A percentile compares a stretch with the other conserved stretches of the same genome.
Evolutionary conservation across 352 stramenopile species (phyloP).

Genomic region (Pythium utonaiense): DNA sequence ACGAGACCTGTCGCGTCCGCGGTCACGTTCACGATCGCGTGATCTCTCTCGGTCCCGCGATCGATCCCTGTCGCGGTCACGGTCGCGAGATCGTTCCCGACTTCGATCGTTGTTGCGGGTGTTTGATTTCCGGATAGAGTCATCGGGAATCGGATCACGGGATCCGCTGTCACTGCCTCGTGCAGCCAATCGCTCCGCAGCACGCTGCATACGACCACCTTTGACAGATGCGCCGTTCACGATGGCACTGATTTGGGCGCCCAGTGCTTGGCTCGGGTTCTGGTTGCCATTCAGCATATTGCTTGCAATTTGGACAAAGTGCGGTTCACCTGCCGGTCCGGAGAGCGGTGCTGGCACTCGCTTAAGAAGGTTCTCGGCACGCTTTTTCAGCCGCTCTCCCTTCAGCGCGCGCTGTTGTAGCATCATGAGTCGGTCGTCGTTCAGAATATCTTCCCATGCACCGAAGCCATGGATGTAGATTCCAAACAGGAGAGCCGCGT

Average conservation of each 20-base stretch:
- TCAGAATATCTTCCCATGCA: constrained; percentile 83
- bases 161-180: constrained; percentile 18
- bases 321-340: constrained; percentile 49
- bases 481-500: constrained; percentile 72
- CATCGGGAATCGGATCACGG: constrained; percentile 21
- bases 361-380: constrained; percentile 79
- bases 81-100: constrained; percentile 1
- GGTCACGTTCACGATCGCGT: constrained; percentile 2
- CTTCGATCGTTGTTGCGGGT: constrained; percentile 25
- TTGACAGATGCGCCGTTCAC: constrained; percentile 44
- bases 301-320: constrained; percentile 54
- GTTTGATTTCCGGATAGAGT: constrained; percentile 39
- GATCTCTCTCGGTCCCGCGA: constrained; percentile 2
- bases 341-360: constrained; percentile 47
- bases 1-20: constrained; percentile 1
- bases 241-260: constrained; percentile 73
- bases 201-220: constrained; percentile 56
- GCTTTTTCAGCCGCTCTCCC: constrained; percentile 81
- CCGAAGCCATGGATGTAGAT: constrained; percentile 86
- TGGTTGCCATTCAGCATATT: constrained; percentile 30
- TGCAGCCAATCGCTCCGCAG: constrained; percentile 54
- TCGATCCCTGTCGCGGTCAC: constrained; percentile 6
- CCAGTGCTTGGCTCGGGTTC: constrained; percentile 56
- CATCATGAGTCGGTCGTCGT: constrained; percentile 75
- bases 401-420: constrained; percentile 80